Percentiles rank a stretch among this genome's conserved stretches.
Evolutionary conservation across 2,329 filamentous ascomycete genomes (phyloP).

Genomic region (Laburnicola sp.): DNA sequence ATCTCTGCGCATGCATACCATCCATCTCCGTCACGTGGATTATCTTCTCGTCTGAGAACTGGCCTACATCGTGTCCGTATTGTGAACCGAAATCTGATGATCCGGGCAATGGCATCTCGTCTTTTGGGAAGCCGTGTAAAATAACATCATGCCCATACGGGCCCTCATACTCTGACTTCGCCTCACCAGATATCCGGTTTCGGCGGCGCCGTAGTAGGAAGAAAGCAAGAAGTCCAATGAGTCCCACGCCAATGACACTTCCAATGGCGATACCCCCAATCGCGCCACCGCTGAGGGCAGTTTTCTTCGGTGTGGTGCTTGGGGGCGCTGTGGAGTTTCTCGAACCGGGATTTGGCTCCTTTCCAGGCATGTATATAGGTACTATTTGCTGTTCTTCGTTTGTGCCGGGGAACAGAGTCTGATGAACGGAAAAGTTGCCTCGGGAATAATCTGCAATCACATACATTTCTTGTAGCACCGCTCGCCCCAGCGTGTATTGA

Average conservation of each 20-base stretch:
- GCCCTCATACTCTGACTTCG: not conserved
- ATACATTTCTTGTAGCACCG: slow-evolving; percentile 68
- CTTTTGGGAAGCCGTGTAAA: too few species aligned
- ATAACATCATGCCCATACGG: too few species aligned
- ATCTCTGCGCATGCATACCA: not conserved
- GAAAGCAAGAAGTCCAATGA: not conserved
- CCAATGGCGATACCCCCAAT: not conserved
- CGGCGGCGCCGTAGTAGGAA: not conserved
- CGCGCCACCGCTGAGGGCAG: not conserved
- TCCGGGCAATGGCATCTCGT: too few species aligned
- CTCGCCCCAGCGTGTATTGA: slow-evolving; percentile 64
- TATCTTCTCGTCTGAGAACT: not conserved
- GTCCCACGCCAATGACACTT: not conserved
- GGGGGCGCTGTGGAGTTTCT: not conserved
- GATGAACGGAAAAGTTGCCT: slow-evolving; percentile 47
- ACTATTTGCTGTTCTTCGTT: too few species aligned
- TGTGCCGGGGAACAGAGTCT: slow-evolving; percentile 13
- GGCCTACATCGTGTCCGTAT: not conserved
- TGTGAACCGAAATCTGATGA: not conserved
- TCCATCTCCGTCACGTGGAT: not conserved
- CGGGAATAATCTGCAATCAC: slow-evolving; percentile 50
- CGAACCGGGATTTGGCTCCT: not conserved
- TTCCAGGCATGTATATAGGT: not conserved
- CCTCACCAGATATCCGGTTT: not conserved
- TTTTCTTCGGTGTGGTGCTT: not conserved